Base-by-base conservation (phyloP, 2,329 filamentous ascomycete genomes). In the Fusarium virguliforme region DNA sequence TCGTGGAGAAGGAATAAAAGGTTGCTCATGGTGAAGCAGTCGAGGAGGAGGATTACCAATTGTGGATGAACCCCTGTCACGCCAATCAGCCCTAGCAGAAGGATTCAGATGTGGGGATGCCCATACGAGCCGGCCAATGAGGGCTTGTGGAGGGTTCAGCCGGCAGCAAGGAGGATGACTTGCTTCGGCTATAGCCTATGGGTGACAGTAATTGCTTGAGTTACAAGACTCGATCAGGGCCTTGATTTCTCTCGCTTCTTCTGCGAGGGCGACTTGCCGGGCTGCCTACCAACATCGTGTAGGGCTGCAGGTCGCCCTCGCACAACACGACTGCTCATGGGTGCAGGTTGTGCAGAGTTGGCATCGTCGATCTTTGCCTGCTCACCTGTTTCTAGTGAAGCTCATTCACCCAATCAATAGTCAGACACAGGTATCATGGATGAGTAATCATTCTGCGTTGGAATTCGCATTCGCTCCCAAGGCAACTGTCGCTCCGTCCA, bases 61-160 rank as follows among this genome's bases (percentile, higher is more conserved):
- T 13, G 22, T 24, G 2, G 34, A 8, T 12, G 18, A 15, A 13
- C 28, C 12, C 10, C 10, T 9, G 18, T 35, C 10, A 18, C 3
- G 3, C 43, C 53, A 40, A 9, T 51, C 38, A 15, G 24, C 24
- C 24, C 10, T 6, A 22, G 7, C 3, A 10, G 26, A 18, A 34
- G 22, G 18, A 30, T 32, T 10, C n/a, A 24, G 4, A 1, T 41
- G 30, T 46, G 59, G 37, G 3, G 6, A 8, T 60, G 55, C n/a
- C 66, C 41, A 8, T 57, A 68, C 65, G 66, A 68, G 3, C 28
- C 2, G 22, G 3, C 65, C 9, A 62, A 67, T 56, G 1, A 30
- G n/a, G 6, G 9, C 8, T 15, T 3, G 3, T 13, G 7, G 1
- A 37, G 13, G 24, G 4, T 24, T 30, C 8, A 32, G 22, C 24